Percentiles rank a stretch among this genome's conserved stretches.
phyloP scores from a whole-genome alignment of 1,284 basidiomycete species.

The Moesziomyces sp. region DNA sequence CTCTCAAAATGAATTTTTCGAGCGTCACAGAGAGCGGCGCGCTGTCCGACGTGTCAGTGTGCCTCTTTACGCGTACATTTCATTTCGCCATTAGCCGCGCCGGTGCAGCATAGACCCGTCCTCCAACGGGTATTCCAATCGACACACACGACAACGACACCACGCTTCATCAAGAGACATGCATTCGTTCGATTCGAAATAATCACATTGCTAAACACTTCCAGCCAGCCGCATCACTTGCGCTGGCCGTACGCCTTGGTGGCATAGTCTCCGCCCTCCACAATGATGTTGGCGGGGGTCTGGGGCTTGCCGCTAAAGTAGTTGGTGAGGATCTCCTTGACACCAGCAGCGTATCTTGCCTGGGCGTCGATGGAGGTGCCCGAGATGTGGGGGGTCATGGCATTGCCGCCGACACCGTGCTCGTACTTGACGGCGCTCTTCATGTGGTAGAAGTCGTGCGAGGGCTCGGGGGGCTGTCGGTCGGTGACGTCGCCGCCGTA shows the following conservation, averaged over 20 bases:
- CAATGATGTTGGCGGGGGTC: constrained; percentile 82
- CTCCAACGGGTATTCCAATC: too few species aligned
- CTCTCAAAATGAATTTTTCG: too few species aligned
- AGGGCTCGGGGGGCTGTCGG: constrained; percentile 52
- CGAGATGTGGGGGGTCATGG: constrained; percentile 57
- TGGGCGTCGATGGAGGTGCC: constrained; percentile 89
- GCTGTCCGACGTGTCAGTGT: neutral
- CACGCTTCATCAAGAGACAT: too few species aligned
- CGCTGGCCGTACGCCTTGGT: constrained; percentile 66
- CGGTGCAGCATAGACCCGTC: too few species aligned
- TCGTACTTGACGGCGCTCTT: constrained; percentile 69
- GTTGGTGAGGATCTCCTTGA: constrained; percentile 81
- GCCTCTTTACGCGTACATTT: neutral
- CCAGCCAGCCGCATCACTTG: constrained; percentile 7
- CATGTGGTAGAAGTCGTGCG: constrained; percentile 83
- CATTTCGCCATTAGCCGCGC: too few species aligned
- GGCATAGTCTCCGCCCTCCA: constrained; percentile 66
- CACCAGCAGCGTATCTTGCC: constrained; percentile 83
- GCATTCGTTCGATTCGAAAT: too few species aligned
- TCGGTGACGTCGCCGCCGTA: constrained; percentile 72
- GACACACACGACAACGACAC: too few species aligned
- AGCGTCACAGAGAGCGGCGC: too few species aligned
- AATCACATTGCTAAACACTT: too few species aligned
- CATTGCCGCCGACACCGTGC: constrained; percentile 78
- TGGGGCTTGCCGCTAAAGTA: constrained; percentile 76